Evolutionary conservation across 768 basidiomycete genomes (phyloP), one percentile per base, ranked within the genome.

Genomic region (Antrodiella citrinella): DNA sequence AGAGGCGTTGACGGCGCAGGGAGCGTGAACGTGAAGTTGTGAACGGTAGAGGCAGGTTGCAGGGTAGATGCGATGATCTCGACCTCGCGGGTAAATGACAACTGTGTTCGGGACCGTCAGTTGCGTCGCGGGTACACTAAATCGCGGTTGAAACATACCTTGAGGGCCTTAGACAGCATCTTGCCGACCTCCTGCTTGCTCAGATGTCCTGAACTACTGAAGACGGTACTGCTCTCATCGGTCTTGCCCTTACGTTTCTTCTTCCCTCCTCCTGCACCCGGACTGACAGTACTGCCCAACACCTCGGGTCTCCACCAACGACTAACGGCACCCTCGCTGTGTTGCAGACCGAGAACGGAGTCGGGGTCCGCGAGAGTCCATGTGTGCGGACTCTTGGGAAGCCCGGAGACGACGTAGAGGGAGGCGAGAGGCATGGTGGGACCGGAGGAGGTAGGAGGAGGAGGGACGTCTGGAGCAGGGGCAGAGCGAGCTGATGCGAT

Each of bases 41-140:
- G 91, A 42, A 92, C 83, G 13, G 92, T 96, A 4, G 89, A 90
- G 1, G 93, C 86, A 4, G 94, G 94, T 58, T 94, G 90, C 9
- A 94, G 77, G 0, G 91, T 91, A n/a, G 92, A 91, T 12, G 92
- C 91, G 62, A 97, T 87, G 50, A 97, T 85, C 64, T 94, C 91
- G 40, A 94, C 88, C 65, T 95, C 92, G 48, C 87, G 86, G 26
- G 89, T 82, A 66, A 94, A 93, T 5, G 91, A 91, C 42, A 94
- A 82, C 90, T 93, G 57, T 48, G 46, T 4, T 48, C n/a, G 18
- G 55, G 12, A 21, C 26, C 51, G 24, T 44, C 2, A 11, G 18
- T 44, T 44, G 12, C 21, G 53, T 95, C 92, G 48, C 87, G 86
- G 26, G 89, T 82, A 66, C 94, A 93, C 4, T 90, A 91, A 41